A percentile compares a stretch with the other conserved stretches of the same genome.
Evolutionary conservation across 2,329 filamentous ascomycete genomes (phyloP).

Genomic region (Curvularia eragrostidis): DNA sequence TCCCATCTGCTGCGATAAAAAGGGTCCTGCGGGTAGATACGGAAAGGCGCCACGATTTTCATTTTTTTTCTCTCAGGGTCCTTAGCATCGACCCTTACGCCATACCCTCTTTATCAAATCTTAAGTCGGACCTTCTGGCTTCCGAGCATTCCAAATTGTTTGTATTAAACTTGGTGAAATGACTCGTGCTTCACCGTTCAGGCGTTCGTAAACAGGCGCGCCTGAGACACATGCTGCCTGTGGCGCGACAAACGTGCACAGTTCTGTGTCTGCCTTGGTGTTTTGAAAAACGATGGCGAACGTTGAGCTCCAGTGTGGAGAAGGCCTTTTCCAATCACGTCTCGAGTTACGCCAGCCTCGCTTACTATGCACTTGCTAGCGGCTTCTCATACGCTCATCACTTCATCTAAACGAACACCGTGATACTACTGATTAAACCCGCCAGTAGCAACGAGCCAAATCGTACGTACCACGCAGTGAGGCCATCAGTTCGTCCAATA

Average conservation of each 20-base stretch:
- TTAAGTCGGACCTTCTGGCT: conserved; percentile 10
- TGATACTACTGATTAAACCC: conserved; percentile 13
- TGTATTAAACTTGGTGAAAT: conserved; percentile 5
- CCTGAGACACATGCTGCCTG: conserved; percentile 3
- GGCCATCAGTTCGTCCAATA: conserved; percentile 4
- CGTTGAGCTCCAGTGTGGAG: conserved; percentile 7
- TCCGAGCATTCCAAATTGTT: conserved; percentile 7
- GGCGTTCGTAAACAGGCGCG: not conserved
- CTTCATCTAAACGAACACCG: conserved; percentile 24
- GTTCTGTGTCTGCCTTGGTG: not conserved
- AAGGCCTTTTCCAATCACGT: not conserved
- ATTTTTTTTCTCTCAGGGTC: conserved; percentile 8
- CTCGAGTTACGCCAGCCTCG: conserved; percentile 16
- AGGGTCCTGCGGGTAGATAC: conserved; percentile 18
- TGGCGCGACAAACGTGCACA: not conserved
- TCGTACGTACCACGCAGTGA: conserved; percentile 12
- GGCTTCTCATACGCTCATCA: conserved; percentile 12
- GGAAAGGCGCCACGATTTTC: conserved; percentile 12
- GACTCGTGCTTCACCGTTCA: conserved; percentile 4
- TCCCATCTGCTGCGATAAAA: conserved; percentile 4
- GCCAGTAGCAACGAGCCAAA: conserved; percentile 3
- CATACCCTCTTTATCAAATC: conserved; percentile 3
- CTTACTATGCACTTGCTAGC: conserved; percentile 23
- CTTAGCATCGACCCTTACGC: too few relatives aligned
- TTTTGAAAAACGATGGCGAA: not conserved